Percentiles rank a stretch among this genome's conserved stretches.
phyloP scores from a whole-genome alignment of 139 green algal genomes.

The Raphidocelis subcapitata region DNA sequence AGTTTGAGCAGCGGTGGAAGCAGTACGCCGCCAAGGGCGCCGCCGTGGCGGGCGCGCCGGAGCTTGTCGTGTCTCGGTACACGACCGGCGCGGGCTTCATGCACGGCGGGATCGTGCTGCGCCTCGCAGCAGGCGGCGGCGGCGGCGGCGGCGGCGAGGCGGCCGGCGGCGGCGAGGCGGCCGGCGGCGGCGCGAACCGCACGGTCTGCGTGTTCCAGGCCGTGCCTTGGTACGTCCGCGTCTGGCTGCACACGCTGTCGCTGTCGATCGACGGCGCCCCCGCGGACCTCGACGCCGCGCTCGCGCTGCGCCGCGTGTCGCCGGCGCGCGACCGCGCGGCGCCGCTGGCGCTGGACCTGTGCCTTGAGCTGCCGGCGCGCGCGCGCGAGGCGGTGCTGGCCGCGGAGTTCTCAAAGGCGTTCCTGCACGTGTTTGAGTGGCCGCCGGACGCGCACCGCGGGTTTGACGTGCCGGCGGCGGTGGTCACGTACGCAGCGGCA shows the following conservation, averaged over 20 bases:
- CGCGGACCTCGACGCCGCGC: neutral
- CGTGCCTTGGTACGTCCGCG: constrained; percentile 80
- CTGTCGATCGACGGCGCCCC: constrained; percentile 59
- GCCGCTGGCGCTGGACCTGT: constrained; percentile 58
- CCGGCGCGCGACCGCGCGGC: constrained; percentile 47
- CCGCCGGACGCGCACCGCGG: constrained; percentile 80
- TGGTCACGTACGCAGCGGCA: constrained; percentile 33
- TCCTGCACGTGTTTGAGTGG: constrained; percentile 68
- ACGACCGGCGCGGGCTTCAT: constrained; percentile 28
- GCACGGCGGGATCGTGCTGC: constrained; percentile 33
- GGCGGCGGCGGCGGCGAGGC: neutral
- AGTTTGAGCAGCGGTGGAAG: constrained; percentile 1
- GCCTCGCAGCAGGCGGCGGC: neutral
- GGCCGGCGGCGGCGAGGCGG: neutral
- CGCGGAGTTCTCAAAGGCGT: constrained; percentile 67
- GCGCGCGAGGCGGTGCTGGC: constrained; percentile 34
- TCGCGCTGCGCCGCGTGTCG: constrained; percentile 18
- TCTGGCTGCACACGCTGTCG: constrained; percentile 71
- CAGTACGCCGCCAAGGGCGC: neutral
- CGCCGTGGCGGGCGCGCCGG: neutral
- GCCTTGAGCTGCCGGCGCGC: constrained; percentile 36
- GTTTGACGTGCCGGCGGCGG: constrained; percentile 83
- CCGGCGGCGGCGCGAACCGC: neutral
- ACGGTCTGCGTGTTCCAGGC: constrained; percentile 67
- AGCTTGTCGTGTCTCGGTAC: constrained; percentile 14